Conservation (phyloP, 2,329 filamentous ascomycete species). For the Emericellopsis cladophorae region DNA sequence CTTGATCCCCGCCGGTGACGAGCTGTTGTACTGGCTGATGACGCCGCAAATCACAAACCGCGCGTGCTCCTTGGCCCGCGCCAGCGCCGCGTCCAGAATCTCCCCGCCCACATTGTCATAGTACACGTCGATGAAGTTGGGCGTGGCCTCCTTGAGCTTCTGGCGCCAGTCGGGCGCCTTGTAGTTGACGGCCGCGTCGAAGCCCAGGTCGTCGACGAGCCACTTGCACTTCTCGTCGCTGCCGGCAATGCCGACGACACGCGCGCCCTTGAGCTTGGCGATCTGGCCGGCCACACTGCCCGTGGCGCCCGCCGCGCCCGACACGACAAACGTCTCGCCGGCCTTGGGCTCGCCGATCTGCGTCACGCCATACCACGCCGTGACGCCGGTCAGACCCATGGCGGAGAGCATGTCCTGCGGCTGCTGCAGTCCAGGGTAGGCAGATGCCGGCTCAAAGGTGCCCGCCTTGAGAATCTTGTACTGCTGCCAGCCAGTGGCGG, state of each 20-base stretch:
- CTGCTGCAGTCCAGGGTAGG: conserved; percentile 25
- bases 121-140: conserved; percentile 52
- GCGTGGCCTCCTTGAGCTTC: conserved; percentile 47
- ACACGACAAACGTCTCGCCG: conserved; percentile 66
- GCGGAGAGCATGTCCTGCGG: conserved; percentile 49
- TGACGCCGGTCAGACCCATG: conserved; percentile 56
- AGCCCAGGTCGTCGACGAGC: conserved; percentile 50
- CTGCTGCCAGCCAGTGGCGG: conserved; percentile 51
- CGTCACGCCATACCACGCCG: conserved; percentile 63
- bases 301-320: conserved; percentile 66
- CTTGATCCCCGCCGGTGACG: conserved; percentile 40
- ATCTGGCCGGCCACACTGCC: conserved; percentile 69
- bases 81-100: conserved; percentile 53
- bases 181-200: conserved; percentile 58
- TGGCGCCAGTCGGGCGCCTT: conserved; percentile 48
- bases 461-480: conserved; percentile 45
- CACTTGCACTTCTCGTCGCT: conserved; percentile 55
- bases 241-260: conserved; percentile 54
- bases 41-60: conserved; percentile 61
- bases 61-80: conserved; percentile 46
- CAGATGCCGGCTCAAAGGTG: conserved; percentile 25
- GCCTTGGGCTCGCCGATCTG: conserved; percentile 54
- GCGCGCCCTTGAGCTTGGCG: conserved; percentile 54
- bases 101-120: conserved; percentile 66
- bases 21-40: conserved; percentile 58